Base-by-base conservation (phyloP, 192 early-diverging fungal genomes). In the Haplosporangium gracile region DNA sequence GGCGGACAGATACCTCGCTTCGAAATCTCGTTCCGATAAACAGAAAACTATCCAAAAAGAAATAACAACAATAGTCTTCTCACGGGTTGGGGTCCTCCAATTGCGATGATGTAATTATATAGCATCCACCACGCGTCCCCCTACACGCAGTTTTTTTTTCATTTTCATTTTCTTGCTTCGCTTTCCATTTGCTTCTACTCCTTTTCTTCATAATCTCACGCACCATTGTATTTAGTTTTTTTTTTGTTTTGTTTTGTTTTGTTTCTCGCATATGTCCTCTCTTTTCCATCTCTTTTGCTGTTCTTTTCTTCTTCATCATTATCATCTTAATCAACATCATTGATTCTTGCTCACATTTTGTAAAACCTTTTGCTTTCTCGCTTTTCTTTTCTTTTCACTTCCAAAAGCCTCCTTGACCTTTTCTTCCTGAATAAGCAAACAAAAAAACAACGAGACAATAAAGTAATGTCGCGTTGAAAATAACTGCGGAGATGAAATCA, bases 1-100 rank as follows among this genome's bases (percentile, higher is more conserved):
- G 82, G 82, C 11, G 82, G 82, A 26, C 72, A 79, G 2, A 75
- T 79, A 26, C 82, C 82, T 34, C 76, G 77, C 18, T 84, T 84
- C 42, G 76, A 79, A 40, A 79, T 84, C 34, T 70, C 72, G 15
- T 84, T 84, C 43, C 68, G 53, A 0, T 78, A 32, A 51, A 22
- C 18, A 16, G 15, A 51, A 4, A 5, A 26, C 60, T 2, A n/a
- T 36, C 36, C 57, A 2, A 15, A 6, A 1, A 57, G 22, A 57
- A 57, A 4, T 26, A 29, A 57, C 0, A 60, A 60, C 18, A 70
- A 40, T 6, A 39, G 38, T 39, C 15, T 42, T 70, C 16, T 51
- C 49, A 51, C 20, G 49, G 16, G 43, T 15, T 45, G 1, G 42
- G 9, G 8, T 43, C 5, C 9, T 5, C 9, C 42, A 13, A 15